Evolutionary conservation across 148 eudicot genomes (phyloP), one percentile per base, ranked within the genome.

Genomic region (Silene uniflora): DNA sequence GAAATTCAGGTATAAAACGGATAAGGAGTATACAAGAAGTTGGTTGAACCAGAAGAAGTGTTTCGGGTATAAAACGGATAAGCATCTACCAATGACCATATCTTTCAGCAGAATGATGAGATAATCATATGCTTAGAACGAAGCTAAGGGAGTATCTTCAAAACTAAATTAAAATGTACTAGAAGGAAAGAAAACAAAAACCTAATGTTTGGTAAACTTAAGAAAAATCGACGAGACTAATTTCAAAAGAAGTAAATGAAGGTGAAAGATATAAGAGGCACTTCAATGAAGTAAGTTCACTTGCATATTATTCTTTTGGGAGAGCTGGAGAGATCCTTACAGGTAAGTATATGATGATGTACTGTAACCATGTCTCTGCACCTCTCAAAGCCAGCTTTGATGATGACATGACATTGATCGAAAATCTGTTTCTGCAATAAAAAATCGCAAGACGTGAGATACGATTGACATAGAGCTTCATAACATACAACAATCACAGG

Each of bases 291-390:
- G 77, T 61, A 67, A 27, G 64, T 73, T 71, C 62, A 77, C 60
- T 73, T 61, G 73, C 76, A 49, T 55, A 54, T 76, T 71, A 76
- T 76, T 80, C 73, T 76, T 54, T 60, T 3, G 27, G 42, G 66
- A 80, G 75, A 54, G 59, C 66, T 72, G 17, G 70, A 68, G 27
- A 63, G 56, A 60, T 76, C 79, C 76, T 71, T 46, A 67, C 29
- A 29, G 76, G 73, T 58, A 55, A 55, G 70, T 72, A 66, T 81
- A 68, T 24, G 72, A 59, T 66, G 23, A 73, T 60, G 54, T 60
- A 64, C 69, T 76, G 44, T 66, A 73, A 46, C 62, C 73, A 72
- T 6, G 72, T 46, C 21, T 62, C 61, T 67, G 72, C 44, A 52
- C 71, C 55, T 69, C 25, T 16, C 79, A 56, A 39, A 65, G 54